Evolutionary conservation across 2,329 filamentous ascomycete genomes (phyloP).

Genomic region (Stachybotrys chlorohalonatus): DNA sequence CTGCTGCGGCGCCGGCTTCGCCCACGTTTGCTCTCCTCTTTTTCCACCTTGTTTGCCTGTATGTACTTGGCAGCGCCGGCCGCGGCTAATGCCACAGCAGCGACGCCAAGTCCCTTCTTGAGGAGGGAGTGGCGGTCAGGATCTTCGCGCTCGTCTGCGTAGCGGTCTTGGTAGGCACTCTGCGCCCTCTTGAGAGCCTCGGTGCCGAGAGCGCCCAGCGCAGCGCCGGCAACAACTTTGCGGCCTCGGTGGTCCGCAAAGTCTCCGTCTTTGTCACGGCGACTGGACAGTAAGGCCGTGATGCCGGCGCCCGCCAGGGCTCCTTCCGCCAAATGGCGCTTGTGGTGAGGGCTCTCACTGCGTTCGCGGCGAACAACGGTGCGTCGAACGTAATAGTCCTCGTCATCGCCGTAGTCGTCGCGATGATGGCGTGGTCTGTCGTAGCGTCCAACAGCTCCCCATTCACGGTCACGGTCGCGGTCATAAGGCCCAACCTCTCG

Average conservation of each 20-base stretch:
- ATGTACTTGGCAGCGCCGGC: conserved; percentile 58
- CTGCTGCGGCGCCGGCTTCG: conserved; percentile 40
- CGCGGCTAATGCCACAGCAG: conserved; percentile 53
- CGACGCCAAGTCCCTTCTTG: conserved; percentile 53
- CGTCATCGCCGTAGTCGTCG: conserved; percentile 36
- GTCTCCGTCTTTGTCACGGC: conserved; percentile 41
- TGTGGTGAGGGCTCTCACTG: conserved; percentile 44
- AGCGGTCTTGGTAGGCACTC: conserved; percentile 50
- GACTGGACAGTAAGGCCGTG: conserved; percentile 48
- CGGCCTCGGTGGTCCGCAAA: conserved; percentile 42
- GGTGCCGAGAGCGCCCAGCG: conserved; percentile 53
- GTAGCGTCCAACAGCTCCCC: conserved; percentile 23
- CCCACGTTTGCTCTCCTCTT: conserved; percentile 48
- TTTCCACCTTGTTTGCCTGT: conserved; percentile 50
- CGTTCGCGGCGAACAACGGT: conserved; percentile 40
- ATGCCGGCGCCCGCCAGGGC: conserved; percentile 55
- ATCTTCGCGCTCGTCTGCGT: conserved; percentile 28
- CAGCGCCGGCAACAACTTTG: conserved; percentile 52
- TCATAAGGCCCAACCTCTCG: conserved; percentile 32
- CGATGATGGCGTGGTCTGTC: conserved; percentile 31
- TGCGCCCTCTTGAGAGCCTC: conserved; percentile 51
- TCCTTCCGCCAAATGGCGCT: conserved; percentile 53
- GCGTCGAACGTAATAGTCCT: conserved; percentile 37
- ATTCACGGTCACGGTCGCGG: conserved; percentile 15
- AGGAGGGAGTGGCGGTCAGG: conserved; percentile 37